phyloP scores from a whole-genome alignment of 805 yeast species.

The Tetrapisispora nanseiensis region DNA sequence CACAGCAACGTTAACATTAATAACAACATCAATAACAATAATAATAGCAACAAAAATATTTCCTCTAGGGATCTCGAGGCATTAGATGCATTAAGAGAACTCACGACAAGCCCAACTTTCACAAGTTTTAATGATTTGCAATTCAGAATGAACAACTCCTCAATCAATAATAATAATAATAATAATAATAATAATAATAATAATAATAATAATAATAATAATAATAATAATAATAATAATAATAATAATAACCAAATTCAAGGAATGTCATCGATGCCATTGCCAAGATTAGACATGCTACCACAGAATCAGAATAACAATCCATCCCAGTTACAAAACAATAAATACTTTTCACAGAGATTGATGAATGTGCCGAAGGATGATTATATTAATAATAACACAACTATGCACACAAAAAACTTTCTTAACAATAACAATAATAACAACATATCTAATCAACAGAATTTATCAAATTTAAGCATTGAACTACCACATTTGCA shows the following conservation, averaged over 20 bases:
- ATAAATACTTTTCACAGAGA: slow-evolving; percentile 3
- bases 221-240: no score
- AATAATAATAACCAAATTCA: slow-evolving; percentile 1
- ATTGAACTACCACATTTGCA: slow-evolving; percentile 2
- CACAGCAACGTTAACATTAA: background rate
- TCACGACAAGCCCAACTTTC: slow-evolving; percentile 17
- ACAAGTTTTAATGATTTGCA: slow-evolving; percentile 2
- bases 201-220: no score
- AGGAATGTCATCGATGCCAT: background rate
- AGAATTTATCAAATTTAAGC: background rate
- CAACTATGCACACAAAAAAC: background rate
- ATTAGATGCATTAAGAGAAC: slow-evolving; percentile 20
- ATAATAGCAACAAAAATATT: background rate
- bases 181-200: background rate
- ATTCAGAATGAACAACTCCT: slow-evolving; percentile 2
- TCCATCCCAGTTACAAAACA: slow-evolving; percentile 5
- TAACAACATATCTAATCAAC: background rate
- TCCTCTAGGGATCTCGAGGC: slow-evolving; percentile 19
- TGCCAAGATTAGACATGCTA: slow-evolving; percentile 8
- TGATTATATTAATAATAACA: background rate
- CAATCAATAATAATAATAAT: background rate
- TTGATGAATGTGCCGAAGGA: slow-evolving; percentile 1
- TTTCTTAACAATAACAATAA: background rate
- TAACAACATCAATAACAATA: background rate
- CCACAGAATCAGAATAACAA: slow-evolving; percentile 3